Evolutionary conservation across 441 rosid species (phyloP).

Genomic region (Croton laevigatus): DNA sequence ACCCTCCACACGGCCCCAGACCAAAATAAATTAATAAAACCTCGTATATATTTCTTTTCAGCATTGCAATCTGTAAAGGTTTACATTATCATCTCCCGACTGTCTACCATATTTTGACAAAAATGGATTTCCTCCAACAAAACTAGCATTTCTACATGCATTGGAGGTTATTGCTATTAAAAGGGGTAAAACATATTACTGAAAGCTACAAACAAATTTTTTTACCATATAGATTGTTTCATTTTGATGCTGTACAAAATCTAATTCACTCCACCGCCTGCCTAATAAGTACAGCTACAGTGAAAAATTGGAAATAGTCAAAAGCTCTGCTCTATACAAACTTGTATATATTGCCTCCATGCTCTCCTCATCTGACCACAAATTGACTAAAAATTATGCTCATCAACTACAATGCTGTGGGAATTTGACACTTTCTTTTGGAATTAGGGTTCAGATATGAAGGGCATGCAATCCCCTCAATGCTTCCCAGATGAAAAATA

Average conservation of each 20-base stretch:
- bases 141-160: slow-evolving; percentile 17
- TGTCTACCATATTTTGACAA: slow-evolving; percentile 19
- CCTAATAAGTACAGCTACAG: slow-evolving; percentile 18
- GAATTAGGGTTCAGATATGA: not conserved
- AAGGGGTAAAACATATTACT: slow-evolving; percentile 14
- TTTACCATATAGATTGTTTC: not conserved
- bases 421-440: slow-evolving; percentile 7
- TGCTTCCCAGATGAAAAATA: slow-evolving; percentile 11
- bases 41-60: slow-evolving; percentile 1
- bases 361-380: not conserved
- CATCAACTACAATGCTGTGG: not conserved
- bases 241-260: slow-evolving; percentile 27
- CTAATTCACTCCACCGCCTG: slow-evolving; percentile 16
- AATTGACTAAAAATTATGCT: slow-evolving; percentile 3
- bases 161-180: not conserved
- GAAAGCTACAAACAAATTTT: slow-evolving; percentile 7
- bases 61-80: not conserved
- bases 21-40: not conserved
- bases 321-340: slow-evolving; percentile 31
- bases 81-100: slow-evolving; percentile 8
- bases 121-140: slow-evolving; percentile 20
- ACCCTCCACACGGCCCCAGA: too few species aligned
- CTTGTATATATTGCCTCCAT: slow-evolving; percentile 19
- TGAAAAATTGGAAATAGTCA: slow-evolving; percentile 14
- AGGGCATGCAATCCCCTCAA: not conserved